Evolutionary conservation across 441 rosid genomes (phyloP), one percentile per base, ranked within the genome.

Genomic region (Raphanus hybrid): DNA sequence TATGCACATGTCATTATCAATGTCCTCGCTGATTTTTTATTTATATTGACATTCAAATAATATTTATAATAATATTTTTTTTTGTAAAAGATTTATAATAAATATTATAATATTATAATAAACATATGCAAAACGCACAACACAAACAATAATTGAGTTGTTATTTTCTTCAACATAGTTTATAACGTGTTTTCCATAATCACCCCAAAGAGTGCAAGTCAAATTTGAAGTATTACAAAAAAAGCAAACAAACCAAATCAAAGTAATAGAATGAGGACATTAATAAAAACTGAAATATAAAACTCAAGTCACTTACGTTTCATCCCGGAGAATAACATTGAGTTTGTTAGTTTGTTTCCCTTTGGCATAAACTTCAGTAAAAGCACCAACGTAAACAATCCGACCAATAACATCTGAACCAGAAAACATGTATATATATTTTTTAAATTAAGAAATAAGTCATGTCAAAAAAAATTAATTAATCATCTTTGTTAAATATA

Each of bases 121-220:
- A 14, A 50, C 57, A 50, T 20, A 50, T 50, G 20, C 8, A 8
- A 14, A 50, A 50, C 57, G 9, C 57, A 50, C 57, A 14, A 50
- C 57, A 50, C 57, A 50, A 50, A 50, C 20, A 50, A 50, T 7
- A 50, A 14, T 50, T 50, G 57, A 50, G 20, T 50, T 50, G 57
- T 50, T 50, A 50, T 14, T 50, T 14, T 50, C 20, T 50, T 50
- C 57, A 50, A 50, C 20, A 50, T 50, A 50, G 57, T 50, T 0
- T 50, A 50, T 14, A 50, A 50, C 18, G 1, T 50, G 20, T 50
- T 50, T 50, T 8, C 57, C 57, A 50, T 50, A 14, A 14, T 50
- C 57, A 50, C 57, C 57, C 57, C 57, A 50, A 50, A 50, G 55
- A 50, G 55, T 50, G 55, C 55, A 50, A 50, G 55, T 50, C 55